Percentiles rank a stretch among this genome's conserved stretches.
phyloP scores from a whole-genome alignment of 2,329 filamentous ascomycete species.

The Chrysoporthe puriensis region DNA sequence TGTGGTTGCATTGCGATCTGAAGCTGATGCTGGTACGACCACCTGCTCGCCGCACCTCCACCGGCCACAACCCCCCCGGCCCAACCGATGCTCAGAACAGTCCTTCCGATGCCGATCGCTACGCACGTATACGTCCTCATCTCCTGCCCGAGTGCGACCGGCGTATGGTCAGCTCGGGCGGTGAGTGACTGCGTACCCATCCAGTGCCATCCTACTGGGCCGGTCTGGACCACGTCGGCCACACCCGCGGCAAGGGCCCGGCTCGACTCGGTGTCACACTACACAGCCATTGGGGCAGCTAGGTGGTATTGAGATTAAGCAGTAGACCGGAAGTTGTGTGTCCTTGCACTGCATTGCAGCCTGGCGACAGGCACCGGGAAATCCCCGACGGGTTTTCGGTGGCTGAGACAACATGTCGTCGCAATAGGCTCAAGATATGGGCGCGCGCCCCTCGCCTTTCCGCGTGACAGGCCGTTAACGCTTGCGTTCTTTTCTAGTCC shows the following conservation, averaged over 20 bases:
- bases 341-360: neutral
- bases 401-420: slow-evolving; percentile 27
- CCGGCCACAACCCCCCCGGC: neutral
- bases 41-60: neutral
- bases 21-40: neutral
- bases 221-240: neutral
- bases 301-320: neutral
- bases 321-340: slow-evolving; percentile 1
- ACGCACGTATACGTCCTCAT: neutral
- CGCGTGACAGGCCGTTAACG: slow-evolving; percentile 7
- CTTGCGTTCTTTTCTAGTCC: slow-evolving; percentile 9
- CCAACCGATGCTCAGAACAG: neutral
- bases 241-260: neutral
- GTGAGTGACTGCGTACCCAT: neutral
- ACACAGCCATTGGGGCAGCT: neutral
- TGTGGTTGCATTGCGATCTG: neutral
- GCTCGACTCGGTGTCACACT: slow-evolving; percentile 11
- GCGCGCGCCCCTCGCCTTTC: slow-evolving; percentile 6
- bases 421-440: slow-evolving; percentile 23
- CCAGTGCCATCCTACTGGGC: neutral
- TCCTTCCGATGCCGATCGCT: neutral
- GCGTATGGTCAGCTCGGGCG: neutral
- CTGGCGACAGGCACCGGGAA: neutral
- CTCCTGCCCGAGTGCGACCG: neutral
- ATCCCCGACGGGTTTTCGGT: slow-evolving; percentile 9